Evolutionary conservation across 2,329 filamentous ascomycete species (phyloP).

Genomic region (Talaromyces atroroseus): DNA sequence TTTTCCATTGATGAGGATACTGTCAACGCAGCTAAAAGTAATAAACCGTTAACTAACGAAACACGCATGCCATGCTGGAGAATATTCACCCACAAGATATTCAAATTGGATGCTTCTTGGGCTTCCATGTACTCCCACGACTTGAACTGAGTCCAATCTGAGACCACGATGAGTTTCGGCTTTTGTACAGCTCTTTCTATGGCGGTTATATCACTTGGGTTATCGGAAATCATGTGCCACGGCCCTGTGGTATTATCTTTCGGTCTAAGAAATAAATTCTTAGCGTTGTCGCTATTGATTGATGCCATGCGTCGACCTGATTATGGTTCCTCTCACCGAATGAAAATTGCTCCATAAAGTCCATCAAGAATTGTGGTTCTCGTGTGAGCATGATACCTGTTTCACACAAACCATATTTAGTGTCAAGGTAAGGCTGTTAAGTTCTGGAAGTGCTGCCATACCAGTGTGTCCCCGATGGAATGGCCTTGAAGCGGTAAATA

Average conservation of each 20-base stretch:
- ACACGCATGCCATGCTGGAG: background rate
- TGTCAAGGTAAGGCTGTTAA: constrained; percentile 38
- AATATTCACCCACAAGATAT: constrained; percentile 18
- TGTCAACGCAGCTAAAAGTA: background rate
- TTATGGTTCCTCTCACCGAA: constrained; percentile 48
- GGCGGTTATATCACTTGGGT: constrained; percentile 34
- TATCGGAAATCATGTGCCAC: constrained; percentile 46
- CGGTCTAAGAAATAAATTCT: constrained; percentile 18
- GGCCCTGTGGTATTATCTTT: constrained; percentile 36
- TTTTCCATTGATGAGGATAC: constrained; percentile 5
- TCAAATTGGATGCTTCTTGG: constrained; percentile 4
- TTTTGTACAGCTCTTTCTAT: constrained; percentile 48
- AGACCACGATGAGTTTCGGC: constrained; percentile 46
- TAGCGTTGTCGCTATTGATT: constrained; percentile 21
- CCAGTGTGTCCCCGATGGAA: constrained; percentile 54
- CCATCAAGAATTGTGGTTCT: constrained; percentile 55
- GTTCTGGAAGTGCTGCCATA: constrained; percentile 29
- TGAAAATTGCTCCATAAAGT: constrained; percentile 50
- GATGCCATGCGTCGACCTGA: constrained; percentile 36
- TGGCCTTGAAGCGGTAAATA: constrained; percentile 50
- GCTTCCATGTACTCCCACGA: constrained; percentile 43
- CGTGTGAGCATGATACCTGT: constrained; percentile 51
- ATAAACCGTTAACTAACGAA: background rate
- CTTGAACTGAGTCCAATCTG: constrained; percentile 53
- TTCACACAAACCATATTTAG: background rate